Conservation (phyloP, 208 protist genomes). For the Trypanosoma cruzi region DNA sequence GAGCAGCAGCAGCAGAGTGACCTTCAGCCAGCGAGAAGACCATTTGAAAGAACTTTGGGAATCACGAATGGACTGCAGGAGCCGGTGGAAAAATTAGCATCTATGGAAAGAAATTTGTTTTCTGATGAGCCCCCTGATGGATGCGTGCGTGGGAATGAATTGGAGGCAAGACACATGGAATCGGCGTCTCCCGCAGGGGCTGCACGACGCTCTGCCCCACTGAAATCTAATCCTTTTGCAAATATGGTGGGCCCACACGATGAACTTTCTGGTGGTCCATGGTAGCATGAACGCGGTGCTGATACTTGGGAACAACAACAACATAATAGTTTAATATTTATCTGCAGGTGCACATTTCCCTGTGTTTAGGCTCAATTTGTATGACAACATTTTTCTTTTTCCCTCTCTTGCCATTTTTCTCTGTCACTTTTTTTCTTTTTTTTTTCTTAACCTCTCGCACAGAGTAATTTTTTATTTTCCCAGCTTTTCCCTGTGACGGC, state of each 20-base stretch:
- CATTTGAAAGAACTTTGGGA: not conserved
- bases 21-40: not conserved
- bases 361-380: too few species aligned
- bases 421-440: not conserved
- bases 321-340: too few species aligned
- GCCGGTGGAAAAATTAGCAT: not conserved
- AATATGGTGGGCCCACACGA: conserved; percentile 11
- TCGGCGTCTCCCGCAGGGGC: not conserved
- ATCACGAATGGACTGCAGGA: not conserved
- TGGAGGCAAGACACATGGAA: not conserved
- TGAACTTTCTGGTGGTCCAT: conserved; percentile 5
- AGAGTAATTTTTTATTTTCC: not conserved
- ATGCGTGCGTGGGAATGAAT: not conserved
- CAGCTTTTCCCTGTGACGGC: too few species aligned
- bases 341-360: too few species aligned
- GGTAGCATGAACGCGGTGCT: not conserved
- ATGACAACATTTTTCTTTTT: too few species aligned
- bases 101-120: not conserved
- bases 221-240: conserved; percentile 24
- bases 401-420: too few species aligned
- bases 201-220: not conserved
- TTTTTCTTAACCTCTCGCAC: not conserved
- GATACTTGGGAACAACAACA: not conserved
- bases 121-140: not conserved
- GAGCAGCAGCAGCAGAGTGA: not conserved